Conservation (phyloP, 1,284 basidiomycete species). For the Sparassis latifolia region DNA sequence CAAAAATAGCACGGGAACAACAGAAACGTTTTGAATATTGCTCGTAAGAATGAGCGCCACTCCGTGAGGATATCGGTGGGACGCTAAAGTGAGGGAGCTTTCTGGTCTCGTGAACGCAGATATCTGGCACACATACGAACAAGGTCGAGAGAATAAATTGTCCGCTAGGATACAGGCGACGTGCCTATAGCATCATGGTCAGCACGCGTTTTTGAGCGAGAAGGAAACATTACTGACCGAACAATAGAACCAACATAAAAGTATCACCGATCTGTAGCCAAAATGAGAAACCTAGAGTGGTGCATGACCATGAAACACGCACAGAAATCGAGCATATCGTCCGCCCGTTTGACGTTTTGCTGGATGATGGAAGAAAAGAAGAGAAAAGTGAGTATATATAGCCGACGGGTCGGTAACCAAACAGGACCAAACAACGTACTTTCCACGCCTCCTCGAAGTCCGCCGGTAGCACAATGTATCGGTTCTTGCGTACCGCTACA, state of each 20-base stretch:
- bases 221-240: constrained; percentile 15
- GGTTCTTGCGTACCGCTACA: constrained; percentile 92
- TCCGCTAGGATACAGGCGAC: constrained; percentile 26
- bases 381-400: constrained; percentile 29
- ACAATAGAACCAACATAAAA: constrained; percentile 17
- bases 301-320: constrained; percentile 28
- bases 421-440: constrained; percentile 57
- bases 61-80: constrained; percentile 52
- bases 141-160: constrained; percentile 22
- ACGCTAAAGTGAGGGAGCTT: constrained; percentile 72
- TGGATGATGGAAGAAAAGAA: constrained; percentile 31
- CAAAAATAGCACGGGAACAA: constrained; percentile 36
- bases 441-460: constrained; percentile 99
- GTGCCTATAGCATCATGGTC: background rate
- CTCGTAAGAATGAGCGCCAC: constrained; percentile 80
- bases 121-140: constrained; percentile 7
- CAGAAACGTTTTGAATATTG: constrained; percentile 39
- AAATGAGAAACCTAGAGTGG: constrained; percentile 3
- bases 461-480: constrained; percentile 93
- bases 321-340: constrained; percentile 97
- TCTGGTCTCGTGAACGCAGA: background rate
- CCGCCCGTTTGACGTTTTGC: constrained; percentile 90
- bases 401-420: constrained; percentile 29
- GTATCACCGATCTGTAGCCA: constrained; percentile 41
- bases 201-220: background rate